These are phyloP conservation scores for Agrocybe praecox DNA, from an alignment of 768 basidiomycete species.

Conservation along the genomic window DNA sequence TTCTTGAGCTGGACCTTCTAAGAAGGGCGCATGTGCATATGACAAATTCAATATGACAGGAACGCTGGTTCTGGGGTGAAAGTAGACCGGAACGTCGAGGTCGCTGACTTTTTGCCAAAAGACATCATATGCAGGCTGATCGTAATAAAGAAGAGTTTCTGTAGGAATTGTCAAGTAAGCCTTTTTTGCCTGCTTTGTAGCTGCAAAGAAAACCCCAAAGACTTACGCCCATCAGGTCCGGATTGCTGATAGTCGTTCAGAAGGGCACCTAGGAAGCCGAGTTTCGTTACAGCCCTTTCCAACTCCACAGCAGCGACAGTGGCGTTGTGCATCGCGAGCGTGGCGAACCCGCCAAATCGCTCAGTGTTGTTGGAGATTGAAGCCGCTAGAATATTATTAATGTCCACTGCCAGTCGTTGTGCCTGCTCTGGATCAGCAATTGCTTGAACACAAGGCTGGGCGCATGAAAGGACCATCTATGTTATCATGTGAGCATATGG, in stretches of 20 bases:
- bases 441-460: conserved; percentile 39
- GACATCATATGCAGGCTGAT: conserved; percentile 39
- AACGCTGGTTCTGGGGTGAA: conserved; percentile 37
- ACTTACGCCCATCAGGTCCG: conserved; percentile 38
- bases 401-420: conserved; percentile 33
- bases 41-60: conserved; percentile 22
- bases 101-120: conserved; percentile 40
- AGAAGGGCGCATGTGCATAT: conserved; percentile 34
- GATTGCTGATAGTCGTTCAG: conserved; percentile 50
- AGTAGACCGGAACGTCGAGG: conserved; percentile 39
- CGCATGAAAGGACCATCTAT: conserved; percentile 44
- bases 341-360: conserved; percentile 44
- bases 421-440: conserved; percentile 34
- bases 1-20: conserved; percentile 36
- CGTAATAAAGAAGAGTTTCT: conserved; percentile 40
- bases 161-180: background rate
- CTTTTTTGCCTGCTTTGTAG: background rate
- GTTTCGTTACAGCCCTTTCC: conserved; percentile 37
- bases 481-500: too few relatives aligned
- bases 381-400: conserved; percentile 38
- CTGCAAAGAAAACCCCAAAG: background rate
- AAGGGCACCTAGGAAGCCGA: conserved; percentile 45
- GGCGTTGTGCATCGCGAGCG: conserved; percentile 48
- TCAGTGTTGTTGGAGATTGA: conserved; percentile 39
- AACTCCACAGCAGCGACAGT: conserved; percentile 40